Evolutionary conservation across 2,329 filamentous ascomycete species (phyloP).

Genomic region (Botrytis elliptica): DNA sequence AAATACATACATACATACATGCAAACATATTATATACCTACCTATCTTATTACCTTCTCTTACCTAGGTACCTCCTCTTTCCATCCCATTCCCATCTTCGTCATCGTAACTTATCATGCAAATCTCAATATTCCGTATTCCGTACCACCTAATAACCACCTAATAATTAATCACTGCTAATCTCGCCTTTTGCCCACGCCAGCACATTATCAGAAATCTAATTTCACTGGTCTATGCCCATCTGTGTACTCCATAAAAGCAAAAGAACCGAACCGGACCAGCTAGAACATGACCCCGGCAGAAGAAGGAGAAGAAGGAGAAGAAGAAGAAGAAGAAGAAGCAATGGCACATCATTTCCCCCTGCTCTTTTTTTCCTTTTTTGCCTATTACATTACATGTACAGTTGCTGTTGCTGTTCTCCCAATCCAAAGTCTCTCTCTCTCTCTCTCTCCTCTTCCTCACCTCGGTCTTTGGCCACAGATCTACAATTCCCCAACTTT

Average conservation of each 20-base stretch:
- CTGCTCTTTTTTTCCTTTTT: neutral
- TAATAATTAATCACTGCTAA: constrained; percentile 1
- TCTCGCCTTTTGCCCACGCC: neutral
- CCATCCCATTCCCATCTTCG: neutral
- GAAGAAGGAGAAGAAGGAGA: neutral
- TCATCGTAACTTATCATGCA: constrained; percentile 1
- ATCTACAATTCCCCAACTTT: neutral
- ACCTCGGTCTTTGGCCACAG: neutral
- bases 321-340: neutral
- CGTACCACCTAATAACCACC: neutral
- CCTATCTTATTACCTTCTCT: neutral
- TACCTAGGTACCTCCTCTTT: too few relatives aligned
- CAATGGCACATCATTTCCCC: neutral
- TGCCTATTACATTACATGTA: neutral
- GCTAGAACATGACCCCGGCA: neutral
- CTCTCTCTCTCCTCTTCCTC: neutral
- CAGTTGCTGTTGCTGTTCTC: neutral
- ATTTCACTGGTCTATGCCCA: constrained; percentile 2
- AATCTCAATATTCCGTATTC: constrained; percentile 1
- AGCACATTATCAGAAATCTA: neutral
- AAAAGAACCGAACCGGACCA: neutral
- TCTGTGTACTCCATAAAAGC: neutral
- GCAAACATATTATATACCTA: neutral
- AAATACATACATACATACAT: neutral
- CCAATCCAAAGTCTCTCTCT: neutral